phyloP scores from a whole-genome alignment of 768 basidiomycete species.

The Suillus occidentalis region DNA sequence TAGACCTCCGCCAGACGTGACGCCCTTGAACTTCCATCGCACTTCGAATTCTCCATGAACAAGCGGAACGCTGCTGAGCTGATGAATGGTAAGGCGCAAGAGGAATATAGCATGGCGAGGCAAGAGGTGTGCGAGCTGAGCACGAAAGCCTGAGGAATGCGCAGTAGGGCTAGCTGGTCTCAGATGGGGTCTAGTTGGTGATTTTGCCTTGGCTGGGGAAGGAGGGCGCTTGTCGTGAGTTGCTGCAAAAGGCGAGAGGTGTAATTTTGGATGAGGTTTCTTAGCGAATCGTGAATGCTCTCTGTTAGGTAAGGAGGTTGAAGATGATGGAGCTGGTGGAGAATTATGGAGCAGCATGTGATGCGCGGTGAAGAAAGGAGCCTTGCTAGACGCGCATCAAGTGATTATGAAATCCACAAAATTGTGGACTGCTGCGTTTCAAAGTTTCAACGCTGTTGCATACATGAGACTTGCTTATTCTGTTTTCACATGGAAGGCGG shows the following conservation, averaged over 20 bases:
- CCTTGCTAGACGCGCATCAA: too few species aligned
- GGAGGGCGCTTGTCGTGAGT: not conserved
- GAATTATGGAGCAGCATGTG: not conserved
- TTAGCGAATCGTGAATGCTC: not conserved
- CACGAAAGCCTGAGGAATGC: slow-evolving; percentile 41
- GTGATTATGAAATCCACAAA: too few species aligned
- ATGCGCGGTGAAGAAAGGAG: not conserved
- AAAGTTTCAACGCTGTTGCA: too few species aligned
- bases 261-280: not conserved
- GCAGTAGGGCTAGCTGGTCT: slow-evolving; percentile 3
- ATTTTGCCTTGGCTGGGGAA: not conserved
- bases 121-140: slow-evolving; percentile 59
- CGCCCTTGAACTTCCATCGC: slow-evolving; percentile 71
- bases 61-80: slow-evolving; percentile 70
- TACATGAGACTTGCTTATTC: not conserved
- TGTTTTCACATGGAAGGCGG: not conserved
- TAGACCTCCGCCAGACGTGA: slow-evolving; percentile 42
- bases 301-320: not conserved
- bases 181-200: not conserved
- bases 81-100: slow-evolving; percentile 59
- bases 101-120: slow-evolving; percentile 69
- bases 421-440: too few species aligned
- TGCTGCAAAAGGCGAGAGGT: not conserved
- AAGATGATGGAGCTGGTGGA: not conserved
- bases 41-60: slow-evolving; percentile 70